Percentiles rank a stretch among this genome's conserved stretches.
phyloP scores from a whole-genome alignment of 495 filamentous ascomycete species.

The Neurospora tetrasperma region DNA sequence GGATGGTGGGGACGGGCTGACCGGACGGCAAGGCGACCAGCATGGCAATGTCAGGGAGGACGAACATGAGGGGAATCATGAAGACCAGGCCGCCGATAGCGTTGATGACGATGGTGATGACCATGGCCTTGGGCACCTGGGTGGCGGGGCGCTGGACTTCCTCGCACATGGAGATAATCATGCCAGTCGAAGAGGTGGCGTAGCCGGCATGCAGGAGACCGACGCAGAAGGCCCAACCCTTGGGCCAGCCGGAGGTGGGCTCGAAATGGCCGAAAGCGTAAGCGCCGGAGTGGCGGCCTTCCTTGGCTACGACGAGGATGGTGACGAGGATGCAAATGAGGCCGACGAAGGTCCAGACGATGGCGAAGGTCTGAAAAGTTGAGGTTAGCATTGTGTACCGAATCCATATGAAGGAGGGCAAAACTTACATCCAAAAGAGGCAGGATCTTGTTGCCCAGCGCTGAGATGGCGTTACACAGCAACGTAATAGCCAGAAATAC shows the following conservation, averaged over 20 bases:
- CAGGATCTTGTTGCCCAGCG: slow-evolving; percentile 45
- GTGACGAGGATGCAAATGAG: slow-evolving; percentile 35
- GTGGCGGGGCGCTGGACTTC: slow-evolving; percentile 37
- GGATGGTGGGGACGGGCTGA: slow-evolving; percentile 37
- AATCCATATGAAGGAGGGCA: not conserved
- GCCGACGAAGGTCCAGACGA: slow-evolving; percentile 42
- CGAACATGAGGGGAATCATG: slow-evolving; percentile 40
- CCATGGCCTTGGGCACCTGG: slow-evolving; percentile 43
- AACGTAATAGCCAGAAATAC: slow-evolving; percentile 50
- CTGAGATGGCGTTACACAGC: slow-evolving; percentile 43
- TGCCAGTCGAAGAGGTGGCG: slow-evolving; percentile 43
- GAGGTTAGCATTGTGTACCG: too few relatives aligned
- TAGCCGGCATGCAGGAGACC: slow-evolving; percentile 40
- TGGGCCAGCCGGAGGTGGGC: slow-evolving; percentile 36
- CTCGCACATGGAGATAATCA: slow-evolving; percentile 45
- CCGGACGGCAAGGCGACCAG: slow-evolving; percentile 28
- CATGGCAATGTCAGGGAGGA: slow-evolving; percentile 35
- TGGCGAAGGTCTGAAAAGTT: too few relatives aligned
- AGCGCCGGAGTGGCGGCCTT: slow-evolving; percentile 29
- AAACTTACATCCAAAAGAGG: slow-evolving; percentile 43
- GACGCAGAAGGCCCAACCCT: slow-evolving; percentile 40
- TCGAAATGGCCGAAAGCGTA: slow-evolving; percentile 38
- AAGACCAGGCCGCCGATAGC: slow-evolving; percentile 38
- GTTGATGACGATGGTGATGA: slow-evolving; percentile 39
- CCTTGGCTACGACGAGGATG: slow-evolving; percentile 34